A percentile compares a stretch with the other conserved stretches of the same genome.
Conservation (phyloP, 2,329 filamentous ascomycete genomes). For the Chalaropsis thielavioides region DNA sequence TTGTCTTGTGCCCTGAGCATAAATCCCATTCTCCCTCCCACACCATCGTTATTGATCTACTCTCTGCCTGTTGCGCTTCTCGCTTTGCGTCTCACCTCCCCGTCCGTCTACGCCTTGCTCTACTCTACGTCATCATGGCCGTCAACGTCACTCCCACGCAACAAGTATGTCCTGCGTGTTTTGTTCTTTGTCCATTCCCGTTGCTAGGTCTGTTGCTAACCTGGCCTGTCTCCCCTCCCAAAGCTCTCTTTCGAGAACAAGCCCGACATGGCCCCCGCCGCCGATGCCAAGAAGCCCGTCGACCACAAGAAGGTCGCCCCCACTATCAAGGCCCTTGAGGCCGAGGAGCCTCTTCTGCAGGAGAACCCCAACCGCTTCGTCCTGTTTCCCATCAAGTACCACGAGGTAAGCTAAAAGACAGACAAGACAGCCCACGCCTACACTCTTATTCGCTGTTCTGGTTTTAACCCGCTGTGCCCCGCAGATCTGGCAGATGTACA, state of each 20-base stretch:
- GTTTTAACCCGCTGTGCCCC: background rate
- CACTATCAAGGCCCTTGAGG: constrained; percentile 52
- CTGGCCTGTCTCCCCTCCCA: constrained; percentile 5
- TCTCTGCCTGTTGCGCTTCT: background rate
- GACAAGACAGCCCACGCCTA: too few species aligned
- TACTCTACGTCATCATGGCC: constrained; percentile 41
- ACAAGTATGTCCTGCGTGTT: constrained; percentile 33
- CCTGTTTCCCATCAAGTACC: constrained; percentile 97
- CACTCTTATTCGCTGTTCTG: background rate
- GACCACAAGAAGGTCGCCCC: constrained; percentile 34
- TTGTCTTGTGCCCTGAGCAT: background rate
- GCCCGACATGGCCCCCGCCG: constrained; percentile 32
- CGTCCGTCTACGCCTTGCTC: background rate
- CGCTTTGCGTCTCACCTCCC: background rate
- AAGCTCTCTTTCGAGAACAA: constrained; percentile 79
- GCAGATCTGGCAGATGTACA: constrained; percentile 99
- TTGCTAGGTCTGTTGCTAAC: constrained; percentile 2
- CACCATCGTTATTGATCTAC: background rate
- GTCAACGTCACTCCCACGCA: constrained; percentile 51
- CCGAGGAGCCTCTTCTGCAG: constrained; percentile 77
- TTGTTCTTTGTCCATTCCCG: background rate
- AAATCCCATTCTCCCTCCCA: too few species aligned
- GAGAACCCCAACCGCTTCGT: constrained; percentile 96
- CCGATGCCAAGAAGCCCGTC: constrained; percentile 31
- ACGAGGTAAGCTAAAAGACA: constrained; percentile 56